A percentile compares a stretch with the other conserved stretches of the same genome.
These are phyloP conservation scores for Sarocladium brachiariae DNA, from an alignment of 2,329 filamentous ascomycete genomes.

Conservation along the genomic window DNA sequence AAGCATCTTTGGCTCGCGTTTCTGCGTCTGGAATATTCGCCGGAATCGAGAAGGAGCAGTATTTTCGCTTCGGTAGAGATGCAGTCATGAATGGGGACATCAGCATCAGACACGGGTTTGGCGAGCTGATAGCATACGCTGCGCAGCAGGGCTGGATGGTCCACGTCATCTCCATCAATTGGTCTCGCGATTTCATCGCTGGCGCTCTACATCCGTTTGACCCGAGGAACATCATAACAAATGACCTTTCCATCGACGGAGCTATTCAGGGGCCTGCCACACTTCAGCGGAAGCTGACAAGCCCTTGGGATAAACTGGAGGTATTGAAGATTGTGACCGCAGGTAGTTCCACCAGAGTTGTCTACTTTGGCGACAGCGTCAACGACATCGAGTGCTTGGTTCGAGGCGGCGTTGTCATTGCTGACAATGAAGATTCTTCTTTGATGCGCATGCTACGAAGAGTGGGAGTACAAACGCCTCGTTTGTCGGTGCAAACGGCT, in stretches of 20 bases:
- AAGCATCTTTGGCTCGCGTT: slow-evolving; percentile 38
- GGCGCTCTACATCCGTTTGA: slow-evolving; percentile 31
- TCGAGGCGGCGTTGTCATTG: slow-evolving; percentile 39
- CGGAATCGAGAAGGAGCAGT: slow-evolving; percentile 24
- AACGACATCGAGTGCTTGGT: slow-evolving; percentile 51
- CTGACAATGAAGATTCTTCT: slow-evolving; percentile 25
- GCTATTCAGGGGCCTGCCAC: slow-evolving; percentile 33
- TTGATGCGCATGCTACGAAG: slow-evolving; percentile 31
- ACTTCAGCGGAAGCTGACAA: slow-evolving; percentile 22
- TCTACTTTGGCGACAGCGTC: slow-evolving; percentile 53
- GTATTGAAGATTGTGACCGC: slow-evolving; percentile 27
- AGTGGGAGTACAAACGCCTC: slow-evolving; percentile 22
- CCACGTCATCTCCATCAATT: slow-evolving; percentile 44
- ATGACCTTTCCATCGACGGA: slow-evolving; percentile 33
- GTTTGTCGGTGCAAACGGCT: slow-evolving; percentile 15
- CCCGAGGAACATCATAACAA: slow-evolving; percentile 34
- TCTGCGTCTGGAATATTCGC: slow-evolving; percentile 37
- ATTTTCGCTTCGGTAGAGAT: slow-evolving; percentile 31
- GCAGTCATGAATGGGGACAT: slow-evolving; percentile 28
- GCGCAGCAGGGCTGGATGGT: slow-evolving; percentile 28
- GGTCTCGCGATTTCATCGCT: slow-evolving; percentile 40
- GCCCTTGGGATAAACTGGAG: slow-evolving; percentile 39
- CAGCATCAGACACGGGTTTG: slow-evolving; percentile 33
- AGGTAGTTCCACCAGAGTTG: slow-evolving; percentile 17
- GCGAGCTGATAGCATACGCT: slow-evolving; percentile 22